These are phyloP conservation scores for Coniochaeta hoffmannii DNA, from an alignment of 2,329 filamentous ascomycete genomes.

Conservation along the genomic window DNA sequence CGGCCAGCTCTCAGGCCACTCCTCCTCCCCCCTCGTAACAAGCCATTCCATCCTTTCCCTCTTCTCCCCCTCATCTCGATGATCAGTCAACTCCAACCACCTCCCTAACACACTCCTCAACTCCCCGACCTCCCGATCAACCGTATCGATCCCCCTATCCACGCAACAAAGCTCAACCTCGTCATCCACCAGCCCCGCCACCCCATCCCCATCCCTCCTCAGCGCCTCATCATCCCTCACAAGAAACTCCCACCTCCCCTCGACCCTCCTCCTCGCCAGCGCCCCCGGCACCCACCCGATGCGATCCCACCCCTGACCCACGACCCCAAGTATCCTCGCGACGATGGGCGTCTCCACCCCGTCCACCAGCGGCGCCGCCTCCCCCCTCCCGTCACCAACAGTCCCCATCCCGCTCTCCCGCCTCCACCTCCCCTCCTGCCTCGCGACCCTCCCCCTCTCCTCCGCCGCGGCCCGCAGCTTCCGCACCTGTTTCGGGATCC, in stretches of 20 bases:
- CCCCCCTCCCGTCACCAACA: background rate
- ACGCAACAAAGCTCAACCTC: conserved; percentile 66
- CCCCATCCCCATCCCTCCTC: conserved; percentile 48
- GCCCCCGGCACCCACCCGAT: conserved; percentile 37
- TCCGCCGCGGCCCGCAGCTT: conserved; percentile 47
- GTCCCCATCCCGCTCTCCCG: background rate
- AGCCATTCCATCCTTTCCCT: conserved; percentile 24
- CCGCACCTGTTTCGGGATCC: conserved; percentile 68
- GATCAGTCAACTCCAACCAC: conserved; percentile 41
- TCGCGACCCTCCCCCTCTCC: conserved; percentile 39
- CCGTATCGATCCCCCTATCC: conserved; percentile 57
- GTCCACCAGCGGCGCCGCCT: background rate
- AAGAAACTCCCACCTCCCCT: conserved; percentile 53
- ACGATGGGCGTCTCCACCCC: conserved; percentile 23
- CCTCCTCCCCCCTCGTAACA: background rate
- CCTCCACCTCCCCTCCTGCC: conserved; percentile 28
- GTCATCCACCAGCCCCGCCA: conserved; percentile 45
- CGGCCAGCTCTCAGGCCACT: background rate
- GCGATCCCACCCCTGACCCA: conserved; percentile 42
- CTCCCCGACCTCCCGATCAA: conserved; percentile 49
- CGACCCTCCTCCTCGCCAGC: conserved; percentile 47
- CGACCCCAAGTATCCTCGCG: conserved; percentile 35
- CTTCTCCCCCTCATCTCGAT: conserved; percentile 28
- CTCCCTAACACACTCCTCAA: conserved; percentile 37
- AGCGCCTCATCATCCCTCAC: conserved; percentile 66